Conservation (phyloP, 495 filamentous ascomycete species). For the Podospora fimiseda region DNA sequence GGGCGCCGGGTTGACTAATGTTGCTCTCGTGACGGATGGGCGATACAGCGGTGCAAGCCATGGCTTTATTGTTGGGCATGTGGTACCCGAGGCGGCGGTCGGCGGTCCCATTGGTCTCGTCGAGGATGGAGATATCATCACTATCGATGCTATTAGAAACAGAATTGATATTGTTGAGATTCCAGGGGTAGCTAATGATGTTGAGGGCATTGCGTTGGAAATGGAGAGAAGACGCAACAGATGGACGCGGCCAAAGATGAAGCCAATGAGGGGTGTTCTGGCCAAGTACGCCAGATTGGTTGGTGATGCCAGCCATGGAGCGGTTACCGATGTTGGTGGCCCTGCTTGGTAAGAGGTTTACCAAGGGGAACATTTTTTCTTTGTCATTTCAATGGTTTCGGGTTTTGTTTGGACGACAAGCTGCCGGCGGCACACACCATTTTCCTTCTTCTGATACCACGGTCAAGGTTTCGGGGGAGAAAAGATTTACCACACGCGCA, state of each 20-base stretch:
- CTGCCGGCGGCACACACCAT: too few species aligned
- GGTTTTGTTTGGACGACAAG: too few species aligned
- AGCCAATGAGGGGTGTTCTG: slow-evolving; percentile 78
- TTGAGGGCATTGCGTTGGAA: slow-evolving; percentile 51
- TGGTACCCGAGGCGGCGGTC: slow-evolving; percentile 81
- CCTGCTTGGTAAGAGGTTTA: slow-evolving; percentile 16
- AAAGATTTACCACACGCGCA: too few species aligned
- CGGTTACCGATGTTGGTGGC: slow-evolving; percentile 42
- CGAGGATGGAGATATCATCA: slow-evolving; percentile 72
- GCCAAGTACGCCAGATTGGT: slow-evolving; percentile 77
- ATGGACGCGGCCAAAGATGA: slow-evolving; percentile 69
- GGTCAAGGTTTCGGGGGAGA: too few species aligned
- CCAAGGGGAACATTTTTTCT: too few species aligned
- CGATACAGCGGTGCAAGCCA: slow-evolving; percentile 86
- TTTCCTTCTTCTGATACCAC: too few species aligned
- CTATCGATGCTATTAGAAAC: slow-evolving; percentile 80
- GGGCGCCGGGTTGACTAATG: slow-evolving; percentile 82
- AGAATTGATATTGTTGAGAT: slow-evolving; percentile 59
- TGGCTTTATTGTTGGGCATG: slow-evolving; percentile 93
- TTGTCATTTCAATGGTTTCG: neutral
- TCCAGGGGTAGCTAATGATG: slow-evolving; percentile 5
- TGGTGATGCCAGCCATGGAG: slow-evolving; percentile 50
- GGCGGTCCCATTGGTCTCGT: slow-evolving; percentile 81
- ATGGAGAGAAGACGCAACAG: slow-evolving; percentile 55
- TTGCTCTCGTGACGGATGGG: slow-evolving; percentile 91